These are phyloP conservation scores for Jacaranda copaia DNA, from an alignment of 257 asterid genomes.

Conservation along the genomic window DNA sequence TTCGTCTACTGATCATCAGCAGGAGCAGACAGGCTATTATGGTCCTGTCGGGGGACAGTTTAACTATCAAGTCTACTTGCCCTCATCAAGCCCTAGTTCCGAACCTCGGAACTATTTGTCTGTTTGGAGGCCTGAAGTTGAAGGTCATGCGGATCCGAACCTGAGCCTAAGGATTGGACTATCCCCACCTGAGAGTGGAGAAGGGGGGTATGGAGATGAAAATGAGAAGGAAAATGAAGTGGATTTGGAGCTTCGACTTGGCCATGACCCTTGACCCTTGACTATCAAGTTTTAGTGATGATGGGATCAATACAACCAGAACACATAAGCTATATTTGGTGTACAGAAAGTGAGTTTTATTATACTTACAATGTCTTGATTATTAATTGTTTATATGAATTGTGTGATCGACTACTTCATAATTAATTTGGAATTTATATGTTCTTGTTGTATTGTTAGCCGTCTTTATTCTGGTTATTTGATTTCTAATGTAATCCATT, in stretches of 20 bases:
- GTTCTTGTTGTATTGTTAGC: background rate
- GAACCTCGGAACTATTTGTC: conserved; percentile 34
- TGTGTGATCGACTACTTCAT: background rate
- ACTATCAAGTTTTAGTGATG: conserved; percentile 5
- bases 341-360: conserved; percentile 33
- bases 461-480: background rate
- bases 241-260: conserved; percentile 96
- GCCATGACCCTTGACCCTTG: conserved; percentile 54
- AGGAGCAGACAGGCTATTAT: background rate
- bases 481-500: background rate
- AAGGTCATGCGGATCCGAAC: conserved; percentile 36
- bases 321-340: conserved; percentile 8
- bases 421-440: background rate
- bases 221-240: conserved; percentile 54
- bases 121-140: conserved; percentile 23
- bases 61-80: conserved; percentile 57
- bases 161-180: conserved; percentile 53
- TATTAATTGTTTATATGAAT: background rate
- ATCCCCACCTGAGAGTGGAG: conserved; percentile 37
- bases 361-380: conserved; percentile 17
- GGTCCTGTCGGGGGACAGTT: conserved; percentile 40
- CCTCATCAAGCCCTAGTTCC: conserved; percentile 60
- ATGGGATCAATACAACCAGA: conserved; percentile 1
- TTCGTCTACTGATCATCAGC: conserved; percentile 36
- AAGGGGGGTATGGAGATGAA: conserved; percentile 15